phyloP scores from a whole-genome alignment of 106 monocot species.

The Platanthera zijinensis region DNA sequence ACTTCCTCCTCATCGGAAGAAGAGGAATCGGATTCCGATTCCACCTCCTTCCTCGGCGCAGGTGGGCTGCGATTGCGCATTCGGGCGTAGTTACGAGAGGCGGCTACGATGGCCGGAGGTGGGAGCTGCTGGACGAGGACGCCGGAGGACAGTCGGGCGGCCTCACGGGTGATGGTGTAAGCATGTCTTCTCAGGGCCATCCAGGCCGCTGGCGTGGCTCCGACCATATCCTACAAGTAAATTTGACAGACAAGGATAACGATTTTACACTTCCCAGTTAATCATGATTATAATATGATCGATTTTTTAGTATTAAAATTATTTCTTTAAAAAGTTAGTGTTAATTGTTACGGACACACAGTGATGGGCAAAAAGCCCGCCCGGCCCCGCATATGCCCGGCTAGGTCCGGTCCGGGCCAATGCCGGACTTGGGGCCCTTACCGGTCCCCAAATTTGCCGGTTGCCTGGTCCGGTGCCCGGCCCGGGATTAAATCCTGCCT shows the following conservation, averaged over 20 bases:
- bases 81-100: slow-evolving; percentile 6
- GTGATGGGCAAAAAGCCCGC: no score
- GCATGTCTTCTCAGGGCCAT: not conserved
- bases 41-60: not conserved
- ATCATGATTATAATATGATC: not conserved
- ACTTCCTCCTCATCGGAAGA: not conserved
- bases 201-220: not conserved
- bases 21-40: slow-evolving; percentile 1
- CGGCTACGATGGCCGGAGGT: not conserved
- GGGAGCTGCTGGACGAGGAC: not conserved
- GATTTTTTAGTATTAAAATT: no score
- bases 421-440: no score
- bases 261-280: not conserved
- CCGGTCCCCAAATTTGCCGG: no score
- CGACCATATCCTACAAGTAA: not conserved
- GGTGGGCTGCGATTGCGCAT: slow-evolving; percentile 12
- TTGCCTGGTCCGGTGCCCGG: no score
- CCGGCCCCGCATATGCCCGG: no score
- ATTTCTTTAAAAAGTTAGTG: no score
- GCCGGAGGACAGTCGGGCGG: not conserved
- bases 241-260: not conserved
- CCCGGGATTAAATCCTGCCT: no score
- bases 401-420: no score
- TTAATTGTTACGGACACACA: no score
- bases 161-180: not conserved